Percentiles rank a stretch among this genome's conserved stretches.
These are phyloP conservation scores for Boletellus sp. DNA, from an alignment of 768 basidiomycete species.

Conservation along the genomic window DNA sequence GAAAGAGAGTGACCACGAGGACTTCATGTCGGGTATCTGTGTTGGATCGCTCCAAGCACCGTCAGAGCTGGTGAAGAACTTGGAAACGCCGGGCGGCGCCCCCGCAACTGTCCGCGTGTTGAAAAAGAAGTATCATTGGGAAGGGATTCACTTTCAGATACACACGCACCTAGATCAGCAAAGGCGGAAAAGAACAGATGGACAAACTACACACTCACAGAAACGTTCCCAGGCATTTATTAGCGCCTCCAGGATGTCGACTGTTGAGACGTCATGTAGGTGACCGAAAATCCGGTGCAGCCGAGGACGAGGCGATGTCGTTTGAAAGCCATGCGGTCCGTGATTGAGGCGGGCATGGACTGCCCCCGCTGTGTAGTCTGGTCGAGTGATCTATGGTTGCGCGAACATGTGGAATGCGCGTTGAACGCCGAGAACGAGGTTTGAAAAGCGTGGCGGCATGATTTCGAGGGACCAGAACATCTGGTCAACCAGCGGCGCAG, in stretches of 20 bases:
- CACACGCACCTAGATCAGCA: not conserved
- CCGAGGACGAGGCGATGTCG: conserved; percentile 17
- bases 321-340: conserved; percentile 15
- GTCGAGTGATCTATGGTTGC: conserved; percentile 26
- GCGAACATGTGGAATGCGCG: conserved; percentile 33
- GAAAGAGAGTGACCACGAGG: conserved; percentile 30
- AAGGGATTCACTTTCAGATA: not conserved
- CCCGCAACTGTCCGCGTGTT: conserved; percentile 13
- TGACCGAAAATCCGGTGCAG: conserved; percentile 8
- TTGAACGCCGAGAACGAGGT: conserved; percentile 29
- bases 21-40: conserved; percentile 38
- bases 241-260: not conserved
- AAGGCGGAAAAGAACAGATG: not conserved
- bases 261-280: conserved; percentile 4
- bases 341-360: conserved; percentile 22
- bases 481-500: conserved; percentile 11
- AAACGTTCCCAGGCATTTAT: conserved; percentile 4
- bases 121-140: conserved; percentile 4
- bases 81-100: conserved; percentile 23
- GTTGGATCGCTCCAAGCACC: conserved; percentile 32
- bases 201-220: conserved; percentile 1
- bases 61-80: conserved; percentile 19
- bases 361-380: conserved; percentile 23
- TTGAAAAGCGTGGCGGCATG: conserved; percentile 21
- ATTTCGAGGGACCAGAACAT: conserved; percentile 12